phyloP scores from a whole-genome alignment of 2,329 filamentous ascomycete species.

The Aspergillus transmontanensis region DNA sequence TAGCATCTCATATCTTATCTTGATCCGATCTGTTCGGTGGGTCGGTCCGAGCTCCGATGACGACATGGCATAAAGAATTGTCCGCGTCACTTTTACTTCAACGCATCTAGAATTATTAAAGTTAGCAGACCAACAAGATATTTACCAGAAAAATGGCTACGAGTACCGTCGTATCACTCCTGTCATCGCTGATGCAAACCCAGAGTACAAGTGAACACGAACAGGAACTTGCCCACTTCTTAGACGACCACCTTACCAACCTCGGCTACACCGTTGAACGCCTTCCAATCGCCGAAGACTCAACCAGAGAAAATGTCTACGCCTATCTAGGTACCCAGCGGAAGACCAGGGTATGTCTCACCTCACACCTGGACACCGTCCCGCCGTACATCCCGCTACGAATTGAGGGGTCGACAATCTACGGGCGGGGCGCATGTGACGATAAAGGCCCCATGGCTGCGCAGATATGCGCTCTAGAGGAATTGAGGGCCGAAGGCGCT shows the following conservation, averaged over 20 bases:
- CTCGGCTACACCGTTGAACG: constrained; percentile 41
- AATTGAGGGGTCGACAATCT: constrained; percentile 53
- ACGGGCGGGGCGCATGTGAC: constrained; percentile 69
- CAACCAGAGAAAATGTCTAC: constrained; percentile 42
- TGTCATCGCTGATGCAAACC: constrained; percentile 40
- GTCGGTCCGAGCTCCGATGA: not conserved
- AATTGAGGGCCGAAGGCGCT: constrained; percentile 50
- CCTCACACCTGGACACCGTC: constrained; percentile 54
- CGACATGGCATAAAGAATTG: not conserved
- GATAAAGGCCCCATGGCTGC: constrained; percentile 67
- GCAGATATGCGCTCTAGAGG: constrained; percentile 69
- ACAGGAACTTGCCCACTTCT: constrained; percentile 37
- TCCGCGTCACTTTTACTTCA: not conserved
- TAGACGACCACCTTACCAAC: constrained; percentile 34
- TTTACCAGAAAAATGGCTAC: not conserved
- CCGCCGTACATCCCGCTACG: constrained; percentile 73
- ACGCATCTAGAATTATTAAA: not conserved
- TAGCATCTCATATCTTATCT: not conserved
- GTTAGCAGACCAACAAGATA: not conserved
- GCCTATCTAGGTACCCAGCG: constrained; percentile 37
- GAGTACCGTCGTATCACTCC: constrained; percentile 27
- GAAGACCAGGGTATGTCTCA: constrained; percentile 36
- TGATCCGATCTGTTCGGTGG: not conserved
- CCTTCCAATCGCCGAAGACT: constrained; percentile 36
- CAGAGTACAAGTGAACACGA: constrained; percentile 43